These are phyloP conservation scores for Pseudogymnoascus sp. DNA, from an alignment of 2,329 filamentous ascomycete species.

Conservation along the genomic window DNA sequence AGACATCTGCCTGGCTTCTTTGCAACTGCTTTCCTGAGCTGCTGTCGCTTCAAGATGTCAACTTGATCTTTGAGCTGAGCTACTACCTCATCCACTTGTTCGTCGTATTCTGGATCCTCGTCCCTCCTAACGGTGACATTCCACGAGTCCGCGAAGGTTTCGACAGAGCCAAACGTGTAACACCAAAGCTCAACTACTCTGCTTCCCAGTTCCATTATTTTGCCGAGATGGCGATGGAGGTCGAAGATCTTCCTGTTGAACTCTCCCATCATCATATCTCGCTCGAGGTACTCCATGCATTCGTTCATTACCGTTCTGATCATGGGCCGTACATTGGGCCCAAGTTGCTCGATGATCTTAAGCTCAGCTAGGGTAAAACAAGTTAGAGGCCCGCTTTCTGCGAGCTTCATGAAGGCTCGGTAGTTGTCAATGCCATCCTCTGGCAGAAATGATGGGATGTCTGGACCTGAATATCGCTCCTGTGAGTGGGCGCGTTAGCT, in stretches of 20 bases:
- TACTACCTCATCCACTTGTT: conserved; percentile 16
- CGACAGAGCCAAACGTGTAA: background rate
- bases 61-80: conserved; percentile 13
- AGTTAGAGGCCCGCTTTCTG: background rate
- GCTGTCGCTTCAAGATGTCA: conserved; percentile 8
- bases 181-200: conserved; percentile 7
- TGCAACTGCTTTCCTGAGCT: conserved; percentile 12
- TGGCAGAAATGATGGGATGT: background rate
- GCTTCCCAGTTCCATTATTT: background rate
- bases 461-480: background rate
- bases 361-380: background rate
- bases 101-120: conserved; percentile 12
- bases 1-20: conserved; percentile 11
- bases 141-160: background rate
- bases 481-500: background rate
- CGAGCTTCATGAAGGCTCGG: background rate
- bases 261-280: background rate
- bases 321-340: background rate
- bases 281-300: background rate
- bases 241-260: conserved; percentile 1
- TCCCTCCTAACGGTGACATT: conserved; percentile 12
- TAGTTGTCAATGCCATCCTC: conserved; percentile 1
- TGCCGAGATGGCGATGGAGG: background rate
- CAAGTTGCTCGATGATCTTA: background rate
- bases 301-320: background rate